Percentiles rank a stretch among this genome's conserved stretches.
These are phyloP conservation scores for Penicillium fimorum DNA, from an alignment of 495 filamentous ascomycete species.

Conservation along the genomic window DNA sequence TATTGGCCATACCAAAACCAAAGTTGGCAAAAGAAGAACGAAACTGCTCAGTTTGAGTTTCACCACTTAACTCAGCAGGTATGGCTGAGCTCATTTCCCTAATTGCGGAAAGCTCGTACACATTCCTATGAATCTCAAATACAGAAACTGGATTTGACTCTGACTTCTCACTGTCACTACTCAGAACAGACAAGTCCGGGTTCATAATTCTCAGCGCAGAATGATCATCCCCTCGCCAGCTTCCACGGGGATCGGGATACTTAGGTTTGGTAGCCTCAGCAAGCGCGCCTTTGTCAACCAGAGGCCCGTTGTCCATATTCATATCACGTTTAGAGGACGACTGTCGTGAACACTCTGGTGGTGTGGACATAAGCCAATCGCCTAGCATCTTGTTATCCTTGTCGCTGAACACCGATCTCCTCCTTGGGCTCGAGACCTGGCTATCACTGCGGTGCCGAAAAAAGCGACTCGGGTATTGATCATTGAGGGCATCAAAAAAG, in stretches of 20 bases:
- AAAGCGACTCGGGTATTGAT: neutral
- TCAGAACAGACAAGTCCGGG: neutral
- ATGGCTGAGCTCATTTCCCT: neutral
- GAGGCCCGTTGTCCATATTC: too few species aligned
- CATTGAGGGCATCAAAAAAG: neutral
- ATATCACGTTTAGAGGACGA: too few species aligned
- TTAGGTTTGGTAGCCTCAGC: neutral
- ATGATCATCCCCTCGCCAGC: neutral
- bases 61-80: neutral
- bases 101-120: neutral
- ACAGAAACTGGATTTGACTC: too few species aligned
- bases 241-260: neutral
- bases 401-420: neutral
- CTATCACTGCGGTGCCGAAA: neutral
- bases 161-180: neutral
- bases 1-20: neutral
- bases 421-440: neutral
- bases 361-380: too few species aligned
- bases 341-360: too few species aligned
- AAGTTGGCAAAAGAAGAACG: neutral
- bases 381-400: too few species aligned
- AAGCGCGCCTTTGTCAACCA: neutral
- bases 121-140: neutral
- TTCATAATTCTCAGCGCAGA: neutral
- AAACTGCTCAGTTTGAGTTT: neutral